Base-by-base conservation (phyloP, 306 rosid genomes). In the Quercus robur region DNA sequence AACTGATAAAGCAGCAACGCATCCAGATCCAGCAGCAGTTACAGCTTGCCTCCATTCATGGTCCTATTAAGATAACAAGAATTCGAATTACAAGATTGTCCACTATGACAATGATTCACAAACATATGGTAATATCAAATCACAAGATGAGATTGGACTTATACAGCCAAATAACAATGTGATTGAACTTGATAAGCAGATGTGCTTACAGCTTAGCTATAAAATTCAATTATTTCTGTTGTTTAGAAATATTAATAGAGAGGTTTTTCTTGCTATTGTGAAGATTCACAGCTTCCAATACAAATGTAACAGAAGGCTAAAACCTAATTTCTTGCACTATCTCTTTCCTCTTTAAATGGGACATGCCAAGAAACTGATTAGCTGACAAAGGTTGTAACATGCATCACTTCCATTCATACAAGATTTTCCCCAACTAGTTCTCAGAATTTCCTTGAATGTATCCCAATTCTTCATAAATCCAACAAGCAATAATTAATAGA, bases 11-110 rank as follows among this genome's bases (percentile, higher is more conserved):
- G 98, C 97, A 77, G 97, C 98, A 86, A 92, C 5, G 55, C 97
- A 94, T 85, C 98, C 98, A 66, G 98, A 89, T 77, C 98, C 98
- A 81, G 97, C 97, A 84, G 98, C 98, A 72, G 98, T 94, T 74
- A 94, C 11, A 9, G 98, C 98, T 88, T 94, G 98, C 88, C 98
- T 94, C 98, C 98, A 91, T 80, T 94, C 97, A 76, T 88, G 95
- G 75, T 92, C 97, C 97, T 94, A 79, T 71, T 56, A 74, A 33
- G 56, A 55, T 56, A 74, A 28, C 19, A 75, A 38, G 68, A 76
- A 62, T 71, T 4, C 66, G 17, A 33, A 28, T 71, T 74, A 52
- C 33, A 74, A 73, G 61, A 77, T 49, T 31, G 11, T 77, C 38
- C 63, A 72, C 46, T 17, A 54, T 13, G 15, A 46, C 4, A 33